Evolutionary conservation across 2,329 filamentous ascomycete species (phyloP).

Genomic region (Paraphaeosphaeria minitans): DNA sequence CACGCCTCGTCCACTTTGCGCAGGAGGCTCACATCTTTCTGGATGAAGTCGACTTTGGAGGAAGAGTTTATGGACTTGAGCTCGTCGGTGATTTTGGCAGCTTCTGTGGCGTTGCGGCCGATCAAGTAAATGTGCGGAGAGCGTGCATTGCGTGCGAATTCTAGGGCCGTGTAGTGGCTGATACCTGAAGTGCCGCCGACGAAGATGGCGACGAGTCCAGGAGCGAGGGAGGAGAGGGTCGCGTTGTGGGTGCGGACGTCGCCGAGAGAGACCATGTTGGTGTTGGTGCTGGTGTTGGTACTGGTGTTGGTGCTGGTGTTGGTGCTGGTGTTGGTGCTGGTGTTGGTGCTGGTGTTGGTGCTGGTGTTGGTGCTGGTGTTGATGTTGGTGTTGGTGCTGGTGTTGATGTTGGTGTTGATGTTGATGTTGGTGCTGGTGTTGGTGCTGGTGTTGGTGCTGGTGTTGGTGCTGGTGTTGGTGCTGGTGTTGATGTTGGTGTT

Average conservation of each 20-base stretch:
- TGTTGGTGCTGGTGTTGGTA: too few relatives aligned
- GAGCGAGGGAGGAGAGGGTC: conserved; percentile 28
- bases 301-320: too few relatives aligned
- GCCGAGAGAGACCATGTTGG: too few relatives aligned
- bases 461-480: too few relatives aligned
- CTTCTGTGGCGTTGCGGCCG: conserved; percentile 49
- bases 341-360: too few relatives aligned
- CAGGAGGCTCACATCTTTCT: conserved; percentile 49
- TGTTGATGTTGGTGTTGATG: too few relatives aligned
- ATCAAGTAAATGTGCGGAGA: conserved; percentile 51
- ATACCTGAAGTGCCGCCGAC: conserved; percentile 54
- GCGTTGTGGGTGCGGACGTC: conserved; percentile 33
- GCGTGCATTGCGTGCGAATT: conserved; percentile 48
- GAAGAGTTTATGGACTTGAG: conserved; percentile 46
- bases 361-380: too few relatives aligned
- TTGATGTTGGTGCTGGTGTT: too few relatives aligned
- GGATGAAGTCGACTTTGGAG: conserved; percentile 48
- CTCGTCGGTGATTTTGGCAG: conserved; percentile 43
- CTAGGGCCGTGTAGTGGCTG: conserved; percentile 50
- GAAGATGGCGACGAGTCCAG: conserved; percentile 38
- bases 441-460: too few relatives aligned
- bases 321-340: too few relatives aligned
- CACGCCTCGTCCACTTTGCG: conserved; percentile 51
- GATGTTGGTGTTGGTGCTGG: too few relatives aligned
- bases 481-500: too few relatives aligned